Percentiles rank a stretch among this genome's conserved stretches.
phyloP scores from a whole-genome alignment of 495 filamentous ascomycete genomes.

The Bombardia bombarda region DNA sequence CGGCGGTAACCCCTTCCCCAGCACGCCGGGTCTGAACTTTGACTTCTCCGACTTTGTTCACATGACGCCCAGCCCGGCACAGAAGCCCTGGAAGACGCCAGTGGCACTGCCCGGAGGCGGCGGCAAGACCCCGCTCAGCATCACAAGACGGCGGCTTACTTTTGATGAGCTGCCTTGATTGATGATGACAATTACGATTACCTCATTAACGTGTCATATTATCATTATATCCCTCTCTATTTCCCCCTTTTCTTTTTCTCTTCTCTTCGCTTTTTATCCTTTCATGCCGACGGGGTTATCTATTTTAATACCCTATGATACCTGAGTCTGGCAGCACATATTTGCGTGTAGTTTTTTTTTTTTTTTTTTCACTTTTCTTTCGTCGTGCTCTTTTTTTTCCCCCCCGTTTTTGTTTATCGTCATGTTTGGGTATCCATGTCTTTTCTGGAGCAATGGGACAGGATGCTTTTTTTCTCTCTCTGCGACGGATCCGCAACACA shows the following conservation, averaged over 20 bases:
- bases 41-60: slow-evolving; percentile 98
- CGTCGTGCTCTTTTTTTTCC: background rate
- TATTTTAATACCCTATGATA: too few species aligned
- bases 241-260: background rate
- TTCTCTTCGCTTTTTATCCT: too few species aligned
- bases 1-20: slow-evolving; percentile 51
- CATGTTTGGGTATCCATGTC: too few species aligned
- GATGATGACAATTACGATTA: too few species aligned
- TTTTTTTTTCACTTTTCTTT: background rate
- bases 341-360: too few species aligned
- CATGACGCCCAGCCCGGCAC: slow-evolving; percentile 89
- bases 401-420: background rate
- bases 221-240: background rate
- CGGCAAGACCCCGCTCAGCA: slow-evolving; percentile 34
- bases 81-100: slow-evolving; percentile 72
- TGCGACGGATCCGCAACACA: too few species aligned
- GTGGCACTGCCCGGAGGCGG: slow-evolving; percentile 22
- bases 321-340: too few species aligned
- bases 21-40: slow-evolving; percentile 60
- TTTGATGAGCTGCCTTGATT: slow-evolving; percentile 32
- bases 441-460: too few species aligned
- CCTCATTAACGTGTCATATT: background rate
- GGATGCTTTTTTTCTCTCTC: too few species aligned
- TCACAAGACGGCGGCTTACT: slow-evolving; percentile 33
- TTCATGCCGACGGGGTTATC: too few species aligned